Base-by-base conservation (phyloP, 23 red algal genomes). In the Gracilaria caudata region DNA sequence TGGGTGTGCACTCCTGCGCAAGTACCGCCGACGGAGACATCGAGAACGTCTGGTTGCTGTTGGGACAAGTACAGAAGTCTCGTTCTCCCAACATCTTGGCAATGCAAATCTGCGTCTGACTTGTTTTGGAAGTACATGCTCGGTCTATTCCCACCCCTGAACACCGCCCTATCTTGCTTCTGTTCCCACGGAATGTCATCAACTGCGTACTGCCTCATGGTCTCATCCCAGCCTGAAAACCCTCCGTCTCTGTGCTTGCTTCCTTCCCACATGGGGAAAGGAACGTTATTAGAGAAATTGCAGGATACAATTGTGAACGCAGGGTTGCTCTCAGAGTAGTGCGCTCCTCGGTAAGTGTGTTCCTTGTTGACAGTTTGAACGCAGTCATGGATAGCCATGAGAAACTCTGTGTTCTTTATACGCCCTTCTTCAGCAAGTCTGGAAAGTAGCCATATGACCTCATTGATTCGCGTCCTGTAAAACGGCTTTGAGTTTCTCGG, bases 371-470 rank as follows among this genome's bases (percentile, higher is more conserved):
- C 96, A 20, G 96, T 98, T 66, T 98, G 96, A 44, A 98, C 96
- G 40, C 96, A 98, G 77, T 98, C 96, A 84, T 98, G 96, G 39
- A 98, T 93, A 36, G 94, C 68, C 47, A 97, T 85, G 21, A 97
- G 63, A 77, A 97, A 92, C 73, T 97, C 94, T 7, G 91, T 93
- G 49, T 97, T 80, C 33, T 72, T 84, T 19, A 97, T 65, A 43
- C 90, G 91, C 2, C 87, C 81, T 37, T 77, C 86, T n/a, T 37
- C 83, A 7, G 91, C 89, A 53, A 92, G 81, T 29, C 86, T 44
- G 34, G 79, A 79, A 35, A 97, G 65, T 23, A 97, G 79, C 74
- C 86, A 90, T 16, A 97, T 89, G 16, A 93, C 82, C 59, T 97
- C 84, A 41, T 97, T 90, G 66, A 97, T 85, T 46, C 94, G 45